phyloP scores from a whole-genome alignment of 2,329 filamentous ascomycete species.

The Aspergillus eucalypticola region DNA sequence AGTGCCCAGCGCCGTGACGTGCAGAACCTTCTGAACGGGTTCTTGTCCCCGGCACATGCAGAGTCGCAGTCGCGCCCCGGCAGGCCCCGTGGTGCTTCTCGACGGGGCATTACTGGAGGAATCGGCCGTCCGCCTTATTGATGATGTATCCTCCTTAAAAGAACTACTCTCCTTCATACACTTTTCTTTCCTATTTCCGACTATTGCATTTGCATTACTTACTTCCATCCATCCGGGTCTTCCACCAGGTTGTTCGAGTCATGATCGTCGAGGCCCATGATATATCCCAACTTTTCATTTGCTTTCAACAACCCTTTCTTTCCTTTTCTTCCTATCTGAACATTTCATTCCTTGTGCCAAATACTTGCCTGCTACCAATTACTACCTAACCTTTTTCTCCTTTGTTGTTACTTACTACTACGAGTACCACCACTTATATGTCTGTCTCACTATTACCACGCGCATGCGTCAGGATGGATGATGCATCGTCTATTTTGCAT shows the following conservation, averaged over 20 bases:
- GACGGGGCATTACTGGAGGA: slow-evolving; percentile 30
- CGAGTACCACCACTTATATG: too few relatives aligned
- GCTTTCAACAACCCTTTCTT: too few relatives aligned
- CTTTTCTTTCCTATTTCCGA: slow-evolving; percentile 2
- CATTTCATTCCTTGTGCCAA: slow-evolving; percentile 16
- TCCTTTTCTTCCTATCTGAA: too few relatives aligned
- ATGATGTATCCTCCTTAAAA: slow-evolving; percentile 5
- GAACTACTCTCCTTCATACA: slow-evolving; percentile 3
- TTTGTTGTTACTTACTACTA: too few relatives aligned
- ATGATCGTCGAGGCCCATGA: slow-evolving; percentile 13
- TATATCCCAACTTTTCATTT: slow-evolving; percentile 8
- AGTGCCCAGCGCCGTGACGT: slow-evolving; percentile 33
- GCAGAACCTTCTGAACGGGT: slow-evolving; percentile 39
- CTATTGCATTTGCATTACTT: neutral
- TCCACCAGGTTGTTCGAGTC: slow-evolving; percentile 1
- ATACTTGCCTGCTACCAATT: slow-evolving; percentile 8
- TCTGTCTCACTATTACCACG: neutral
- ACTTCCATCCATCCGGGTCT: neutral
- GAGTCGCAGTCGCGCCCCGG: slow-evolving; percentile 16
- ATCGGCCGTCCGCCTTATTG: slow-evolving; percentile 39
- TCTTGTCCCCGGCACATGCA: slow-evolving; percentile 31
- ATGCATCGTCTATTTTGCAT: neutral
- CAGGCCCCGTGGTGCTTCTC: slow-evolving; percentile 17
- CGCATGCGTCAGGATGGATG: neutral
- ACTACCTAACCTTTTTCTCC: neutral